Percentiles rank a stretch among this genome's conserved stretches.
Conservation (phyloP, 345 rosid species). For the Triadica sebifera region DNA sequence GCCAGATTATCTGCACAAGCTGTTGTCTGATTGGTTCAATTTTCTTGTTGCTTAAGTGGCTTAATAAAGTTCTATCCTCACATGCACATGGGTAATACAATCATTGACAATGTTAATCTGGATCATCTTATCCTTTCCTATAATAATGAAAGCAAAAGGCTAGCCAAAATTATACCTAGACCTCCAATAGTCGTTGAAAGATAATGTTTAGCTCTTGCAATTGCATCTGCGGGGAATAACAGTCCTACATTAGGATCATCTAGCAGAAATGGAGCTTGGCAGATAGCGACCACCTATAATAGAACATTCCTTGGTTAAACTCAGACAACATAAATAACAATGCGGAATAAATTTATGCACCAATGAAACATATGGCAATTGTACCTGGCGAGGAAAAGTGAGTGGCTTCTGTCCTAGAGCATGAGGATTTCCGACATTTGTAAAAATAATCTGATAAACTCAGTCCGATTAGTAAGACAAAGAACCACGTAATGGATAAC, state of each 20-base stretch:
- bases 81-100: not conserved
- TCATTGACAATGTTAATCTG: not conserved
- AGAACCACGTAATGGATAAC: not conserved
- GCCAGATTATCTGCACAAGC: conserved; percentile 1
- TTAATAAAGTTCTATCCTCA: not conserved
- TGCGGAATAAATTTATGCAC: conserved; percentile 4
- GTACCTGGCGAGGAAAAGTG: conserved; percentile 93
- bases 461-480: conserved; percentile 13
- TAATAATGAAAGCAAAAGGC: not conserved
- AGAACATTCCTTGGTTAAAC: conserved; percentile 26
- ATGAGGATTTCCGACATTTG: conserved; percentile 99
- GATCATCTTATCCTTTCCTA: conserved; percentile 3
- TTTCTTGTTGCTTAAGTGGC: not conserved
- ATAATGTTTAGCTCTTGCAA: conserved; percentile 93
- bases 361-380: not conserved
- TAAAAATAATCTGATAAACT: conserved; percentile 76
- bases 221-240: conserved; percentile 91
- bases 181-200: conserved; percentile 82
- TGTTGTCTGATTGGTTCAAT: not conserved
- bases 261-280: conserved; percentile 96
- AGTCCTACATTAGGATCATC: conserved; percentile 94
- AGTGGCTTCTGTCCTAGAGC: conserved; percentile 97
- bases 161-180: conserved; percentile 55
- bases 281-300: conserved; percentile 85
- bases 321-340: conserved; percentile 5